Evolutionary conservation across 805 yeast genomes (phyloP).

Genomic region (Ogataea philodendri): DNA sequence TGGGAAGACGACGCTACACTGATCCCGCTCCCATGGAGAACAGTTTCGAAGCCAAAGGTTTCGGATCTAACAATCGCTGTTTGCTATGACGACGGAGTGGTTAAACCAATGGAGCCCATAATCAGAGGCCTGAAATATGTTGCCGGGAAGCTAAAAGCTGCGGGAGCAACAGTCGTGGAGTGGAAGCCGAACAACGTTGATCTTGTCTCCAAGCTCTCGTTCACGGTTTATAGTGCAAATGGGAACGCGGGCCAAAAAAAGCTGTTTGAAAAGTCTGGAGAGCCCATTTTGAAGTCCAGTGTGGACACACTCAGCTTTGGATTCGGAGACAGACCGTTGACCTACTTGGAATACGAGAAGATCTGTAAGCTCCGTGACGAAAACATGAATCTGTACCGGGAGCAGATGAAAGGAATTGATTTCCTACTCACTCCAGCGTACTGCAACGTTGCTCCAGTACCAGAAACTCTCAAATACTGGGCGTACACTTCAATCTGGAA

Average conservation of each 20-base stretch:
- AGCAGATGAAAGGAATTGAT: slow-evolving; percentile 55
- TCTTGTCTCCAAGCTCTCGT: slow-evolving; percentile 53
- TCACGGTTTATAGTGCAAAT: slow-evolving; percentile 55
- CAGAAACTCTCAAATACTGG: slow-evolving; percentile 63
- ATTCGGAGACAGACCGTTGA: slow-evolving; percentile 46
- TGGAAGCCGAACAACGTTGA: slow-evolving; percentile 55
- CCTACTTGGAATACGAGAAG: slow-evolving; percentile 47
- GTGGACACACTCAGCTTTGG: slow-evolving; percentile 53
- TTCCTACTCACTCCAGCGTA: slow-evolving; percentile 62
- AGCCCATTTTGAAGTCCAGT: slow-evolving; percentile 58
- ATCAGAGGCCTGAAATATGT: slow-evolving; percentile 44
- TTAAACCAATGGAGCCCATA: slow-evolving; percentile 51
- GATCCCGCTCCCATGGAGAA: slow-evolving; percentile 53
- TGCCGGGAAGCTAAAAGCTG: slow-evolving; percentile 48
- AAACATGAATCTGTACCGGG: slow-evolving; percentile 49
- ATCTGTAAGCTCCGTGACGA: slow-evolving; percentile 50
- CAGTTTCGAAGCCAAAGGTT: slow-evolving; percentile 36
- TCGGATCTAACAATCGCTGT: slow-evolving; percentile 45
- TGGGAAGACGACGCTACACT: slow-evolving; percentile 53
- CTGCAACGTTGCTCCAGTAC: slow-evolving; percentile 65
- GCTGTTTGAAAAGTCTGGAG: slow-evolving; percentile 56
- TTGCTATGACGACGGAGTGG: slow-evolving; percentile 46
- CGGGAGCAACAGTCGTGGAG: slow-evolving; percentile 53
- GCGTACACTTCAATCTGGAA: slow-evolving; percentile 73
- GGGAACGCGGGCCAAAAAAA: slow-evolving; percentile 53